Evolutionary conservation across 768 basidiomycete species (phyloP), one percentile per base, ranked within the genome.

Genomic region (Lactarius evosmus): DNA sequence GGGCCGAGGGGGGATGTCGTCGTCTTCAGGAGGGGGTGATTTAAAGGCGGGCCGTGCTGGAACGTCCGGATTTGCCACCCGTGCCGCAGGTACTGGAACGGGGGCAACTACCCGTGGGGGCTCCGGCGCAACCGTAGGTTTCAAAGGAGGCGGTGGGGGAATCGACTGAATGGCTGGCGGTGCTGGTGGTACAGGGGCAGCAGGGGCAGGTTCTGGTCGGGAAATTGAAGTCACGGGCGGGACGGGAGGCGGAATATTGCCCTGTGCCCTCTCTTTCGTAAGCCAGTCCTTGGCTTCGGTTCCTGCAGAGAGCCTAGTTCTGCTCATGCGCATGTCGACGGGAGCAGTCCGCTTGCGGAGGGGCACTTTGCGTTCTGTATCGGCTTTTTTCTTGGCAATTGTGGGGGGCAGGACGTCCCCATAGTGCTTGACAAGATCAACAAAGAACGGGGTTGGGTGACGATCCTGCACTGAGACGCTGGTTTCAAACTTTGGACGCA

Each of bases 391-490:
- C 71, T 84, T 87, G 53, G 84, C 81, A 60, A 98, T 86, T 1
- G 92, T 86, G 0, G 89, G 85, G 0, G 94, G 93, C 46, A 98
- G 77, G 46, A 96, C 80, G 2, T 78, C 80, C 16, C 80, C 78
- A 70, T 95, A 91, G 67, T 89, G 81, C 63, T 84, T 87, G 67
- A 98, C 67, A 1, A 98, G 81, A 71, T 96, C 94, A 36, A 93
- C 84, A 74, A 97, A 88, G 65, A 98, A 77, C 50, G 91, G 76
- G 17, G 88, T 82, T 57, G 93, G 86, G 77, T 96, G 88, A 44
- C 93, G 89, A 72, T 95, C 95, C 73, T 96, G 93, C 65, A 98
- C 87, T 3, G 95, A 93, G 29, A 95, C 72, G 61, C 93, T 85
- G 6, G 85, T 87, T 72, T 98, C 95, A 44, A 79, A 70, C 74